Conservation (phyloP, 306 rosid species). For the Cicer bijugum region DNA sequence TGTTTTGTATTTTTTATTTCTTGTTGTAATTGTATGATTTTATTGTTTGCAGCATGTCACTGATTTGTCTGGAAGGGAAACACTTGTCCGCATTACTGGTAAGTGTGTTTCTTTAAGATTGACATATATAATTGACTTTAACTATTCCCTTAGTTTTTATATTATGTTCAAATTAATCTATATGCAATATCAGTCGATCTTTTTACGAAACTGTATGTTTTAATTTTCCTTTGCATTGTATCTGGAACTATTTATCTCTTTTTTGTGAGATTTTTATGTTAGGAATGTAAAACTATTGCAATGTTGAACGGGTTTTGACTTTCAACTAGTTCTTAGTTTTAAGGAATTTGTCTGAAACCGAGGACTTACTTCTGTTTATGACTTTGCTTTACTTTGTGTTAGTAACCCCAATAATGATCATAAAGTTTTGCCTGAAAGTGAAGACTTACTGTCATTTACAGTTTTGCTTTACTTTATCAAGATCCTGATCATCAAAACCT, state of each 20-base stretch:
- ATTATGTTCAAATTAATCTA: background rate
- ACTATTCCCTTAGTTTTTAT: too few species aligned
- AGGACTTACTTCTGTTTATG: background rate
- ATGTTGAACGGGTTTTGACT: background rate
- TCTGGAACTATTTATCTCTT: background rate
- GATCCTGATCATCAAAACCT: background rate
- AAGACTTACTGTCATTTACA: background rate
- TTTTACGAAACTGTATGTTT: background rate
- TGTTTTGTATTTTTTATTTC: background rate
- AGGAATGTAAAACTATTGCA: background rate
- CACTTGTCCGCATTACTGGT: slow-evolving; percentile 86
- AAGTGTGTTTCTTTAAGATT: slow-evolving; percentile 11
- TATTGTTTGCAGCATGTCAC: slow-evolving; percentile 69
- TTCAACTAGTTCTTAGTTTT: background rate
- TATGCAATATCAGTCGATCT: background rate
- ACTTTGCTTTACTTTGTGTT: background rate
- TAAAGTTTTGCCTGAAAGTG: background rate
- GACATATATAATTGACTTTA: background rate
- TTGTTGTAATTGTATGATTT: background rate
- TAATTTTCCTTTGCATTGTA: background rate
- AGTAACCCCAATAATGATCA: background rate
- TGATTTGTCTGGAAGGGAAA: slow-evolving; percentile 84
- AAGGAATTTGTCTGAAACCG: background rate
- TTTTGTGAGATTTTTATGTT: background rate
- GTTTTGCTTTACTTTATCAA: background rate